Percentiles rank a stretch among this genome's conserved stretches.
Evolutionary conservation across 1,284 basidiomycete genomes (phyloP).

Genomic region (Phaffia rhodozyma): DNA sequence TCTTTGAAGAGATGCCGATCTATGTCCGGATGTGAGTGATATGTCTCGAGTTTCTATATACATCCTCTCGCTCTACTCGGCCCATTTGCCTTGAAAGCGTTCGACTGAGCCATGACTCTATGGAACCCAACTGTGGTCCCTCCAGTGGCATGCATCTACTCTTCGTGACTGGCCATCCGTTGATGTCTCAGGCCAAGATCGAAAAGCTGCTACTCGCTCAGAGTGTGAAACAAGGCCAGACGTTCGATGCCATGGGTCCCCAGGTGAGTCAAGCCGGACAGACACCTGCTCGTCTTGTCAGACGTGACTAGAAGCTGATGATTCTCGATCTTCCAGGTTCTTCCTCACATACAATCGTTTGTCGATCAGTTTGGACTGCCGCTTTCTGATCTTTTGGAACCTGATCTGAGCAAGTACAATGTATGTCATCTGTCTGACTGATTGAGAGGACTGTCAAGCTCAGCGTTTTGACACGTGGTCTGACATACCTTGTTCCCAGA

Average conservation of each 20-base stretch:
- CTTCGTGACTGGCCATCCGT: constrained; percentile 42
- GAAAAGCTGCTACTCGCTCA: constrained; percentile 53
- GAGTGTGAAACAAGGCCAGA: constrained; percentile 45
- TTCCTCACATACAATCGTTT: constrained; percentile 55
- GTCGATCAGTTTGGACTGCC: constrained; percentile 58
- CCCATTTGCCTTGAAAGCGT: neutral
- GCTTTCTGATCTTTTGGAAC: constrained; percentile 51
- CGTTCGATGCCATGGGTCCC: constrained; percentile 34
- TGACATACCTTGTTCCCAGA: constrained; percentile 29
- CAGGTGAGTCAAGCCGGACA: constrained; percentile 20
- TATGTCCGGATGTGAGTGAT: constrained; percentile 40
- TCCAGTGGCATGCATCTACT: constrained; percentile 59
- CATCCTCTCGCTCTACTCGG: neutral
- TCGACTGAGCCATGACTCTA: constrained; percentile 7
- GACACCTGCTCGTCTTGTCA: constrained; percentile 23
- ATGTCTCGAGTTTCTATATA: neutral
- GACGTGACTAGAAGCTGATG: constrained; percentile 42
- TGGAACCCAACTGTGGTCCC: constrained; percentile 28
- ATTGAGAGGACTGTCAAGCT: too few species aligned
- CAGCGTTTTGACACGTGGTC: neutral
- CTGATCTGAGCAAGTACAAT: constrained; percentile 49
- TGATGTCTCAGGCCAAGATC: constrained; percentile 47
- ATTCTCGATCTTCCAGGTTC: constrained; percentile 39
- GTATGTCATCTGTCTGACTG: constrained; percentile 23
- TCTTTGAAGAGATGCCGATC: constrained; percentile 71